Conservation (phyloP, 2,329 filamentous ascomycete genomes). For the Daldinia sp. region DNA sequence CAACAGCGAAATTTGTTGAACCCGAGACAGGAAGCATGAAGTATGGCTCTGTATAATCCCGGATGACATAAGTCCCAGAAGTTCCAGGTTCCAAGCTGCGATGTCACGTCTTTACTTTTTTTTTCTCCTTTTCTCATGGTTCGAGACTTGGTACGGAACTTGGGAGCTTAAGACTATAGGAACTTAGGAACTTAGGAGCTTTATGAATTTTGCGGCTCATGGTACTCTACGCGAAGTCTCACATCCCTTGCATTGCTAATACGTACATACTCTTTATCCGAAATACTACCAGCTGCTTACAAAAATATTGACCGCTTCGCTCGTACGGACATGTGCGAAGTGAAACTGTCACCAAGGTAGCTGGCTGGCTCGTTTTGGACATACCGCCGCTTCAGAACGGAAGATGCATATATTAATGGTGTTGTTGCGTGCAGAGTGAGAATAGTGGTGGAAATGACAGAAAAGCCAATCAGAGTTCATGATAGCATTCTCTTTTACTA, state of each 20-base stretch:
- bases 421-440: slow-evolving; percentile 37
- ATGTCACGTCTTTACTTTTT: slow-evolving; percentile 6
- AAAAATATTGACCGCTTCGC: slow-evolving; percentile 37
- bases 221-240: slow-evolving; percentile 29
- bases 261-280: slow-evolving; percentile 11
- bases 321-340: slow-evolving; percentile 42
- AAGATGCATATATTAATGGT: slow-evolving; percentile 38
- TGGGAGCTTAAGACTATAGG: slow-evolving; percentile 1
- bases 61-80: slow-evolving; percentile 1
- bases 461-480: slow-evolving; percentile 28
- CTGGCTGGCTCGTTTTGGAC: slow-evolving; percentile 34
- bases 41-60: slow-evolving; percentile 27
- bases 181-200: slow-evolving; percentile 17
- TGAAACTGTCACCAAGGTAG: slow-evolving; percentile 29
- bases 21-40: background rate
- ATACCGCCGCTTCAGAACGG: slow-evolving; percentile 38
- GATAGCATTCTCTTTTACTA: slow-evolving; percentile 16
- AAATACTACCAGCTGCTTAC: slow-evolving; percentile 20
- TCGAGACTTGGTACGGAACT: slow-evolving; percentile 15
- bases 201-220: slow-evolving; percentile 34
- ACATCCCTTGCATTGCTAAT: slow-evolving; percentile 31
- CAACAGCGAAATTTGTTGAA: background rate
- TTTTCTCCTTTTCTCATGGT: slow-evolving; percentile 17
- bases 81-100: background rate
- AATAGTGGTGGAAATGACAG: slow-evolving; percentile 19